Base-by-base conservation (phyloP, 345 rosid genomes). In the Pelargonium nanum region DNA sequence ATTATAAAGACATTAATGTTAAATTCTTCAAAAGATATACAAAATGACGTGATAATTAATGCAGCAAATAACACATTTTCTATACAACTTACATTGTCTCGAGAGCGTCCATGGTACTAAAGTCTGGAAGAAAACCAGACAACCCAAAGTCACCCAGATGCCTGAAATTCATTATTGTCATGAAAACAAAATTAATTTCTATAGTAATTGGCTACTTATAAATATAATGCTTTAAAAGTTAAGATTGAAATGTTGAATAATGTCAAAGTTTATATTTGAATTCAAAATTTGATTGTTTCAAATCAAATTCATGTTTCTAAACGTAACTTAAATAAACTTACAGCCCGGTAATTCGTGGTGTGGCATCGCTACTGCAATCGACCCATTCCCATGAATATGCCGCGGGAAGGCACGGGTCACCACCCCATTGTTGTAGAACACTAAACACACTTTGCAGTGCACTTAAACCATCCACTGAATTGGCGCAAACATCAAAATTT, bases 351-450 rank as follows among this genome's bases (percentile, higher is more conserved):
- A 74, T 63, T 20, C 81, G 71, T 59, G 80, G 78, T 1, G 53
- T 56, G 58, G 60, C 62, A 61, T 22, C 74, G 45, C 59, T 3
- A 34, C 12, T 5, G 30, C 84, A 80, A 55, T 70, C 72, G 58
- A 77, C 55, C 85, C 81, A 77, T 10, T 80, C 81, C 85, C 85
- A 75, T 56, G 72, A 40, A 60, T 68, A 77, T 10, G 75, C 58
- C 1, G 72, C 57, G n/a, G 84, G 81, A 24, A 80, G 79, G 53
- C 81, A 80, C 17, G 81, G 84, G 58, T 80, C 84, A n/a, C 81
- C 80, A n/a, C 56, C 55, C 81, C 84, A 77, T 1, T 63, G 70
- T 22, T 53, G 30, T 10, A 72, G 59, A 26, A 25, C 56, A 21
- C 13, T 4, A 24, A 75, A 77, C 60, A 19, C 55, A 2, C 4